These are phyloP conservation scores for Gossypium stocksii DNA, from an alignment of 345 rosid species.

Conservation along the genomic window DNA sequence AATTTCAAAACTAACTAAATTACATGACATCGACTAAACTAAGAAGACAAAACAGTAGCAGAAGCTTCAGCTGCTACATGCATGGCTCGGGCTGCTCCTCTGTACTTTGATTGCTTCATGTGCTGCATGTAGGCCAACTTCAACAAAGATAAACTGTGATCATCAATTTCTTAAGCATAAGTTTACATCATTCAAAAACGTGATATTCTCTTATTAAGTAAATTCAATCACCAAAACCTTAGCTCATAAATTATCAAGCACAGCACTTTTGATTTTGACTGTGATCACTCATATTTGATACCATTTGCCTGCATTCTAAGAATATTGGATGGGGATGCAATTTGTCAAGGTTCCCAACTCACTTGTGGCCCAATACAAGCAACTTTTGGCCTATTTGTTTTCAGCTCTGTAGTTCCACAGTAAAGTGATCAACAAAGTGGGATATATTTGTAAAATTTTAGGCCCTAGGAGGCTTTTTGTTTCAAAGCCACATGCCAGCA, in stretches of 20 bases:
- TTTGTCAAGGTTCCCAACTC: neutral
- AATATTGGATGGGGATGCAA: neutral
- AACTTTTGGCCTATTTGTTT: neutral
- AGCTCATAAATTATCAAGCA: neutral
- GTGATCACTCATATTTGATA: neutral
- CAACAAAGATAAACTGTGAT: neutral
- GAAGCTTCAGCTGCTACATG: too few species aligned
- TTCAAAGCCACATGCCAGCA: conserved; percentile 8
- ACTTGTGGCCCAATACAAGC: neutral
- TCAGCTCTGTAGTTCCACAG: neutral
- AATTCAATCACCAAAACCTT: neutral
- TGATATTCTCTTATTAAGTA: neutral
- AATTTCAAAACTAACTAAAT: too few species aligned
- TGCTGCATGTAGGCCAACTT: too few species aligned
- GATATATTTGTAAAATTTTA: neutral
- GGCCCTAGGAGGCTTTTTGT: neutral
- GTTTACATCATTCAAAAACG: neutral
- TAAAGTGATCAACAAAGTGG: neutral
- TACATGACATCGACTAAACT: too few species aligned
- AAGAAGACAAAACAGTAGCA: too few species aligned
- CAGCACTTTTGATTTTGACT: neutral
- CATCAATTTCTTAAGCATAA: neutral
- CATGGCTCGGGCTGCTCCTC: too few species aligned
- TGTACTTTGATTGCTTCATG: too few species aligned
- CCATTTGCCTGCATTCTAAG: conserved; percentile 1